Evolutionary conservation across 2,329 filamentous ascomycete species (phyloP).

Genomic region (Hypoxylon sp.): DNA sequence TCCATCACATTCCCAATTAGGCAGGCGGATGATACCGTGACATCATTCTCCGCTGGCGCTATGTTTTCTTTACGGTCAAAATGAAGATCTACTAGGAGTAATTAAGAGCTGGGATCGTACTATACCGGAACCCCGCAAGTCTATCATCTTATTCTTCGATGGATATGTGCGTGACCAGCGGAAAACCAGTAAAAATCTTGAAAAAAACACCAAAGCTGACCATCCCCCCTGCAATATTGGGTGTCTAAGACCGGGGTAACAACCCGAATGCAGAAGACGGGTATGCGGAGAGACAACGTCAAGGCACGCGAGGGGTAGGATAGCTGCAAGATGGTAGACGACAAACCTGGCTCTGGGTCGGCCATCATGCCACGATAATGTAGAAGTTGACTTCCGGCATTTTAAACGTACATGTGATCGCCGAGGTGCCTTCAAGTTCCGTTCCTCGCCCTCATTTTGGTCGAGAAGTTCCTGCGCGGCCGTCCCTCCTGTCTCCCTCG

Average conservation of each 20-base stretch:
- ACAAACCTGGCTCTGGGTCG: conserved; percentile 22
- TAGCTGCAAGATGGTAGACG: conserved; percentile 32
- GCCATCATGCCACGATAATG: conserved; percentile 30
- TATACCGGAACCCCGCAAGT: conserved; percentile 35
- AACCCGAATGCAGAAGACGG: conserved; percentile 20
- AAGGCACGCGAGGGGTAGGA: conserved; percentile 43
- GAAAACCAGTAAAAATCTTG: conserved; percentile 46
- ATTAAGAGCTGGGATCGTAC: conserved; percentile 34
- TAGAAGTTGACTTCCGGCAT: conserved; percentile 29
- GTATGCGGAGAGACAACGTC: conserved; percentile 35
- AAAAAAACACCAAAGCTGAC: conserved; percentile 42
- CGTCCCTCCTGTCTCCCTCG: conserved; percentile 34
- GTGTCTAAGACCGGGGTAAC: conserved; percentile 30
- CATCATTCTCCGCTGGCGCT: conserved; percentile 31
- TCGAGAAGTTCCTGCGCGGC: conserved; percentile 28
- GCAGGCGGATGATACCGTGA: conserved; percentile 36
- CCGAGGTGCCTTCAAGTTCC: conserved; percentile 29
- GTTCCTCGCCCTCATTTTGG: conserved; percentile 31
- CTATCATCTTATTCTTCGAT: conserved; percentile 23
- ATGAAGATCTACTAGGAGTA: conserved; percentile 43
- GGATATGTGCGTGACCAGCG: conserved; percentile 48
- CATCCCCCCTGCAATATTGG: conserved; percentile 45
- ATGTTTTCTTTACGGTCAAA: conserved; percentile 32
- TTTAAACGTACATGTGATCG: conserved; percentile 28
- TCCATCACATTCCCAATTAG: conserved; percentile 35